Evolutionary conservation across 257 asterid genomes (phyloP), one percentile per base, ranked within the genome.

Genomic region (Perilla frutescens): DNA sequence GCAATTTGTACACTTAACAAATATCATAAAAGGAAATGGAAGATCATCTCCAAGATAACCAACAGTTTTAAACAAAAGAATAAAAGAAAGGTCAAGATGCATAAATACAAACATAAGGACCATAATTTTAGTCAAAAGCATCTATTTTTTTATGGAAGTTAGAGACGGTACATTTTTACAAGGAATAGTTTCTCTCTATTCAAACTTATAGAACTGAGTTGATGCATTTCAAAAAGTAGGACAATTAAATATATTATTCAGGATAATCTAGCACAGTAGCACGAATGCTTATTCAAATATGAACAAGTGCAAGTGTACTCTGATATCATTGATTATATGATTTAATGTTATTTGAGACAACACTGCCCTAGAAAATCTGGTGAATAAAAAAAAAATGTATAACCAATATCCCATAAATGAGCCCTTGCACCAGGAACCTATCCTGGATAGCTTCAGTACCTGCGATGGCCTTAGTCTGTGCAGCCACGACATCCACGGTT

Each of bases 381-480:
- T 3, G 0, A 60, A 31, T 31, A 76, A 20, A 47, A 3, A 3
- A 14, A 12, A 34, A 9, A 4, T 20, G 26, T 56, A 53, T 39
- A 13, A 65, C 5, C 12, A 61, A 14, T 20, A 53, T 41, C 58
- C 49, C 48, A 44, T 13, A 69, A 73, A 62, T 54, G 44, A 71
- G 68, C 49, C 69, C 47, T 44, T 44, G 12, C 47, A 14, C 48
- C 8, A 11, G 37, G 8, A 40, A 76, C 41, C 1, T 10, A 3
- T 34, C 29, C n/a, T 36, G 40, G 67, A 61, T 55, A 62, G 66
- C 15, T 54, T 37, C 70, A 40, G 50, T 83, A 91, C 99, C 99
- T 87, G 99, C 97, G 80, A 95, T 90, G 34, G 98, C 99, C 88
- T 90, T 95, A 5, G 99, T 90, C 71, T 95, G 99, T 15, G 97